Evolutionary conservation across 169 alveolate species (phyloP), one percentile per base, ranked within the genome.

Genomic region (Plasmodium vinckei): DNA sequence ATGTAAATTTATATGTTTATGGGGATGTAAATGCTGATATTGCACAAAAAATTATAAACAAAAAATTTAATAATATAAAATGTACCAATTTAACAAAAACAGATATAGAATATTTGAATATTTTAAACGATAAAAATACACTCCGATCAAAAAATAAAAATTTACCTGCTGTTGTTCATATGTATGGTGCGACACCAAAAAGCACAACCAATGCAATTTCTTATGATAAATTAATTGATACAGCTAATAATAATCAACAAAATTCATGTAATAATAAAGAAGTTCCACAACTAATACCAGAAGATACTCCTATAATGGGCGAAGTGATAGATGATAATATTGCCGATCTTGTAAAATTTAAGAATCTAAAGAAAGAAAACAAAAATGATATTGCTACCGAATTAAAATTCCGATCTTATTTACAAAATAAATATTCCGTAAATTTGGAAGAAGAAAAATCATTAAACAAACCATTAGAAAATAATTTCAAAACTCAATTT

Each of bases 11-110:
- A 46, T 92, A 59, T 64, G 92, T 93, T 3, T 92, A 91, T 49
- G 94, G 94, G 21, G 96, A 93, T 61, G 89, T 91, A 53, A 87
- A 84, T 49, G 88, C 53, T 21, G 94, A 86, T 25, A 86, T 77
- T 63, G 53, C 87, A 0, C 87, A 77, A 39, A 67, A 65, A 15
- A 23, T 86, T 12, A 72, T 86, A 59, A 49, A 56, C 57, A 67
- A 49, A 56, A 51, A 39, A 53, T 60, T 89, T 42, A 61, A 89
- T 39, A 42, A 54, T 25, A 64, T 64, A 13, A 89, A 69, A 59
- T 33, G 57, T 42, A 82, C 77, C 27, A 59, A 71, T 42, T 64
- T 82, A 42, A 77, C 67, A 63, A 47, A 64, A n/a, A 72, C 63
- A 4, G 84, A 75, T n/a, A 67, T 46, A 46, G 53, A 25, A 51